Evolutionary conservation across 1,284 basidiomycete species (phyloP), one percentile per base, ranked within the genome.

Genomic region (Marasmius tenuissimus): DNA sequence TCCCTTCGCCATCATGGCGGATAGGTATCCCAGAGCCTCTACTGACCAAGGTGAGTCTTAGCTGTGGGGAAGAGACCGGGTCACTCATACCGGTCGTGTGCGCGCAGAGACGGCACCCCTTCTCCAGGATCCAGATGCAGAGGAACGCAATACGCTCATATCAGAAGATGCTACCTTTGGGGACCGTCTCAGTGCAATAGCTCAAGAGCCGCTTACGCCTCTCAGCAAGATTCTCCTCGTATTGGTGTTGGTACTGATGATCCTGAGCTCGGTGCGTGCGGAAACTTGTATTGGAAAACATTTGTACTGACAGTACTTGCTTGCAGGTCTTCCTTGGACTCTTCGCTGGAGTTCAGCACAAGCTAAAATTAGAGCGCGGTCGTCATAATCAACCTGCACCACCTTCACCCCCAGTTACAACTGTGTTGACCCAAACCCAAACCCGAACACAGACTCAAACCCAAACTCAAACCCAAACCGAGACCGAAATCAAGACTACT

Each of bases 301-400:
- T 27, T 37, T 18, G 14, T 34, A 35, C 47, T 59, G 57, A 55
- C 38, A 37, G 38, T 7, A 3, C 37, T n/a, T 8, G 34, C 14
- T 27, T 27, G 8, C 53, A 83, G 81, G 71, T 94, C 22, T 97
- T 97, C 75, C 88, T 96, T 65, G 97, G 97, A 9, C 82, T 99
- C 6, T 98, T 97, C 75, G 91, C 92, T 33, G 94, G 94, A 6
- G 88, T 91, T 1, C 88, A 94, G 70, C 87, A 90, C 70, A 88
- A 87, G 65, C 82, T 95, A 61, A 86, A 86, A 62, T 65, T 77
- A 47, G 83, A 83, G 68, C 78, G 79, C 38, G 73, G 76, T 14
- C 70, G 70, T 34, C 71, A 72, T 56, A 69, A 70, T 11, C 71
- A 67, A 39, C 75, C 76, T 47, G 71, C 37, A 76, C 76, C 37